Conservation (phyloP, 1,284 basidiomycete genomes). For the Boletus subluridellus region DNA sequence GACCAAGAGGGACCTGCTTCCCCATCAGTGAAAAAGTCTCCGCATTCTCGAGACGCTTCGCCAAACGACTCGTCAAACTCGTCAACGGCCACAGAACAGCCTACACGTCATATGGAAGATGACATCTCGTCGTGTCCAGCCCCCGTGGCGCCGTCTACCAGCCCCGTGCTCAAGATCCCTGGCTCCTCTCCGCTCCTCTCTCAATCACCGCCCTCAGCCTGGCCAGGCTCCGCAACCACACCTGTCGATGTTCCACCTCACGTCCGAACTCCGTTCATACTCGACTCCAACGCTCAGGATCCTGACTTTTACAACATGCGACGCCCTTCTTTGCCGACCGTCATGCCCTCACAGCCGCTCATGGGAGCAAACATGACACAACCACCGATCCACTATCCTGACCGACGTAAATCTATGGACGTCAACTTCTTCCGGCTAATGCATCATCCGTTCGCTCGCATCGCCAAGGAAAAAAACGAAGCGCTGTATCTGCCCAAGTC, state of each 20-base stretch:
- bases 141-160: conserved; percentile 24
- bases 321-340: conserved; percentile 53
- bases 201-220: conserved; percentile 35
- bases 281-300: conserved; percentile 24
- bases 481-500: conserved; percentile 42
- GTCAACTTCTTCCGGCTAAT: conserved; percentile 57
- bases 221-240: conserved; percentile 40
- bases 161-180: conserved; percentile 36
- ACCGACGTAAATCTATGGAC: conserved; percentile 59
- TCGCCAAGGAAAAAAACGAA: conserved; percentile 56
- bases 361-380: conserved; percentile 20
- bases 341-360: conserved; percentile 39
- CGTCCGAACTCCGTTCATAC: conserved; percentile 12
- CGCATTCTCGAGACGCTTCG: conserved; percentile 27
- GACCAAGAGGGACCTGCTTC: conserved; percentile 19
- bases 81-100: conserved; percentile 33
- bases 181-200: conserved; percentile 39
- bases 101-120: conserved; percentile 13
- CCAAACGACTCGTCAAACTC: conserved; percentile 33
- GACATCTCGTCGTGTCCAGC: conserved; percentile 6
- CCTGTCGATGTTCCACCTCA: conserved; percentile 27
- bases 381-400: conserved; percentile 28
- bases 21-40: conserved; percentile 15
- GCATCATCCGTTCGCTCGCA: conserved; percentile 57
- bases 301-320: conserved; percentile 26